Conservation (phyloP, 768 basidiomycete genomes). For the Calvatia gigantea region DNA sequence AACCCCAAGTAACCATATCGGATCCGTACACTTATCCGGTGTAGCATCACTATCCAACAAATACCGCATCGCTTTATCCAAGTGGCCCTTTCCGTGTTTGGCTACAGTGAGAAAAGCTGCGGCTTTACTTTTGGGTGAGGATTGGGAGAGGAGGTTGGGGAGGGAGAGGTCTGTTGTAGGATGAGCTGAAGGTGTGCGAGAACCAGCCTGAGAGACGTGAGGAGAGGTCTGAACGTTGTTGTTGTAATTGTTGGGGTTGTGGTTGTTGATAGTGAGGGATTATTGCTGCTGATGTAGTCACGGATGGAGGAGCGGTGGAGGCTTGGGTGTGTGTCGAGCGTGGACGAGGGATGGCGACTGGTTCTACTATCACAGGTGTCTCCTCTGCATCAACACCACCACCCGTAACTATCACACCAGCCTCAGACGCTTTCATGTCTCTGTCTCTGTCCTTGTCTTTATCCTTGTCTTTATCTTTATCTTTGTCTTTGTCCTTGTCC, state of each 20-base stretch:
- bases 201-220: constrained; percentile 80
- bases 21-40: constrained; percentile 76
- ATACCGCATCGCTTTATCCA: constrained; percentile 85
- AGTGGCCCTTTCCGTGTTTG: constrained; percentile 69
- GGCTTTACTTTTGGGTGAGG: constrained; percentile 16
- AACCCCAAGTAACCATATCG: constrained; percentile 89
- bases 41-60: constrained; percentile 87
- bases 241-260: too few relatives aligned
- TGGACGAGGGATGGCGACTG: constrained; percentile 47
- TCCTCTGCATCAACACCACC: constrained; percentile 35
- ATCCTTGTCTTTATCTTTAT: too few relatives aligned
- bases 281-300: too few relatives aligned
- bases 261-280: too few relatives aligned
- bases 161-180: constrained; percentile 71
- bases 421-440: neutral
- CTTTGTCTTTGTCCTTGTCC: constrained; percentile 32
- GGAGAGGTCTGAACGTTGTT: constrained; percentile 61
- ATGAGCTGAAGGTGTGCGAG: constrained; percentile 71
- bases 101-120: constrained; percentile 62
- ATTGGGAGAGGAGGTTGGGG: constrained; percentile 49
- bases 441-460: neutral
- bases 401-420: neutral
- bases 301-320: constrained; percentile 39
- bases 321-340: constrained; percentile 50
- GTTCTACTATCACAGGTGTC: constrained; percentile 66